Evolutionary conservation across 2,329 filamentous ascomycete genomes (phyloP).

Genomic region (Hypoxylon sp.): DNA sequence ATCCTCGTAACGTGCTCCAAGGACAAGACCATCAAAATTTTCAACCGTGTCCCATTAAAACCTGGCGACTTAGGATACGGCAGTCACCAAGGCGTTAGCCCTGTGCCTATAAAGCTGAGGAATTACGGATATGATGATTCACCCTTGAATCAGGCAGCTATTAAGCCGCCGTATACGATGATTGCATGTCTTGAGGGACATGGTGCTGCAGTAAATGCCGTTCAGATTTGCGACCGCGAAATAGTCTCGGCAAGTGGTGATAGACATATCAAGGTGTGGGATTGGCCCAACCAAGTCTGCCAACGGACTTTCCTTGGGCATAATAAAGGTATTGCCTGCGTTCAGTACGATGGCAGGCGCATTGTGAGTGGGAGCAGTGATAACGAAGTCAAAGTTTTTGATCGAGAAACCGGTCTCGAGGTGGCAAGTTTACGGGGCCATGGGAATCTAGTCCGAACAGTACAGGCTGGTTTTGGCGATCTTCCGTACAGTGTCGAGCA

Average conservation of each 20-base stretch:
- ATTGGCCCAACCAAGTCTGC: constrained; percentile 84
- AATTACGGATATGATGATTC: constrained; percentile 68
- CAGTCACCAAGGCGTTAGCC: constrained; percentile 61
- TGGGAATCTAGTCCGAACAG: constrained; percentile 87
- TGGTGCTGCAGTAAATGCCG: constrained; percentile 92
- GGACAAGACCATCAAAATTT: constrained; percentile 96
- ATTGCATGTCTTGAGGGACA: constrained; percentile 88
- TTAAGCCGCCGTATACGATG: constrained; percentile 78
- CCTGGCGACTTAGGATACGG: constrained; percentile 72
- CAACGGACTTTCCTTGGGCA: constrained; percentile 87
- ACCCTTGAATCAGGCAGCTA: constrained; percentile 63
- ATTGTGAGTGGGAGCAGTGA: constrained; percentile 98
- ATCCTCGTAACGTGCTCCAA: constrained; percentile 98
- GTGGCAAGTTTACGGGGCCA: constrained; percentile 90
- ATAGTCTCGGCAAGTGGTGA: constrained; percentile 97
- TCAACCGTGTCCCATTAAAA: constrained; percentile 82
- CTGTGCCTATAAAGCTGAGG: constrained; percentile 67
- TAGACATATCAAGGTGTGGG: constrained; percentile 94
- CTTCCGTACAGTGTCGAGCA: constrained; percentile 83
- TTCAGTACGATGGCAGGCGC: constrained; percentile 93
- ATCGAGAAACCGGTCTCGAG: constrained; percentile 86
- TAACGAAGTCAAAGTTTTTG: constrained; percentile 95
- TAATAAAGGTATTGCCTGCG: constrained; percentile 95
- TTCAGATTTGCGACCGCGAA: constrained; percentile 87
- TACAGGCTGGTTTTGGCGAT: constrained; percentile 95